Percentiles rank a stretch among this genome's conserved stretches.
Evolutionary conservation across 331 rosid genomes (phyloP).

Genomic region (Quercus lobata): DNA sequence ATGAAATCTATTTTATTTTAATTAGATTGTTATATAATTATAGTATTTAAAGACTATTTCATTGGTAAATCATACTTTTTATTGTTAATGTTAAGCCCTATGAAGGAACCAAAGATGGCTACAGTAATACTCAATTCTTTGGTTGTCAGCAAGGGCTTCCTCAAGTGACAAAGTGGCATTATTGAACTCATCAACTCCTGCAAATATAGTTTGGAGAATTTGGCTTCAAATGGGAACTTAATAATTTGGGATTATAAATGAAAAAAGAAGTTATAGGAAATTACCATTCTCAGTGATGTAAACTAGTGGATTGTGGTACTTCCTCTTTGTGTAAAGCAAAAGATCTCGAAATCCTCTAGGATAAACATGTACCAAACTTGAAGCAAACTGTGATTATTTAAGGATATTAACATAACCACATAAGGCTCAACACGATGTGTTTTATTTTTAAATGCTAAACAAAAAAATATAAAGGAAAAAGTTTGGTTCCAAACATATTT

Average conservation of each 20-base stretch:
- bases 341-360: background rate
- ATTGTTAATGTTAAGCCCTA: background rate
- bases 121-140: conserved; percentile 35
- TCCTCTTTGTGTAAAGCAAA: background rate
- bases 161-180: conserved; percentile 35
- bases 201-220: background rate
- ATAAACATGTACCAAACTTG: background rate
- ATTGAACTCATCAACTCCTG: conserved; percentile 30
- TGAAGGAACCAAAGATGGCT: conserved; percentile 25
- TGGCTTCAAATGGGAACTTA: background rate
- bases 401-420: too few relatives aligned
- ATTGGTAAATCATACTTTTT: too few relatives aligned
- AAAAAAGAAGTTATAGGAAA: background rate
- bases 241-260: background rate
- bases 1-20: too few relatives aligned
- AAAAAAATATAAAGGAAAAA: too few relatives aligned
- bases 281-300: background rate
- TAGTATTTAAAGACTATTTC: too few relatives aligned
- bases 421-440: too few relatives aligned
- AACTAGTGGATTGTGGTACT: background rate
- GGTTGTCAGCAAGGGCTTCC: conserved; percentile 26
- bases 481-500: too few relatives aligned
- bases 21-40: too few relatives aligned
- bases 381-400: background rate
- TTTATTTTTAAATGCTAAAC: too few relatives aligned